These are phyloP conservation scores for Magnolia sinica DNA, from an alignment of 164 flowering plant genomes.

Conservation along the genomic window DNA sequence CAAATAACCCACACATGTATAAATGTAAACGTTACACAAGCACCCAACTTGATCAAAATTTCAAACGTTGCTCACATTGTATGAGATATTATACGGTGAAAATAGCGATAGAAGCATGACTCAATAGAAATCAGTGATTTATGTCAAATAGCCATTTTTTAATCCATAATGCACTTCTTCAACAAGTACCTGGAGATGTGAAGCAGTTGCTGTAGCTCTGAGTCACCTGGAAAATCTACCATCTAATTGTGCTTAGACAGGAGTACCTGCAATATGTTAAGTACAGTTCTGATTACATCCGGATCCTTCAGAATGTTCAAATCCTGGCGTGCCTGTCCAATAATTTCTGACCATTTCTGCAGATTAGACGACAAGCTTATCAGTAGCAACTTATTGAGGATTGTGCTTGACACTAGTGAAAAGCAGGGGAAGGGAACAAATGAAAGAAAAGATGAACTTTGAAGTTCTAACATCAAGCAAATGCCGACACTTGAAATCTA, in stretches of 20 bases:
- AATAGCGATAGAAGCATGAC: too few species aligned
- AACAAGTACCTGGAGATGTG: too few species aligned
- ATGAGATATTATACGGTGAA: too few species aligned
- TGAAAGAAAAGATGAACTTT: not conserved
- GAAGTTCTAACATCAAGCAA: not conserved
- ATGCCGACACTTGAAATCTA: not conserved
- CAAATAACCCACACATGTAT: too few species aligned
- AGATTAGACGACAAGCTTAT: slow-evolving; percentile 9
- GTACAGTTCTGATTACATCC: slow-evolving; percentile 80
- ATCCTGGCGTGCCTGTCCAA: slow-evolving; percentile 90
- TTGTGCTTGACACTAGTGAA: not conserved
- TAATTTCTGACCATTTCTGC: slow-evolving; percentile 97
- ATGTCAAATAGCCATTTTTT: too few species aligned
- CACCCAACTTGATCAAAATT: too few species aligned
- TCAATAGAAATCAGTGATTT: too few species aligned
- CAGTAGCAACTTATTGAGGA: not conserved
- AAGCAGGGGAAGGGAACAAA: not conserved
- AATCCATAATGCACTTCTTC: too few species aligned
- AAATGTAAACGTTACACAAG: too few species aligned
- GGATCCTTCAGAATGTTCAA: slow-evolving; percentile 86
- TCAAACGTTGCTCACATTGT: too few species aligned
- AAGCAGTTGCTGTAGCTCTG: too few species aligned
- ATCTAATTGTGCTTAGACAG: not conserved
- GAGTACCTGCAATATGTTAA: slow-evolving; percentile 90
- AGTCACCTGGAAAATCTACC: too few species aligned